These are phyloP conservation scores for Phytopythium kandeliae DNA, from an alignment of 352 stramenopile genomes.

Conservation along the genomic window DNA sequence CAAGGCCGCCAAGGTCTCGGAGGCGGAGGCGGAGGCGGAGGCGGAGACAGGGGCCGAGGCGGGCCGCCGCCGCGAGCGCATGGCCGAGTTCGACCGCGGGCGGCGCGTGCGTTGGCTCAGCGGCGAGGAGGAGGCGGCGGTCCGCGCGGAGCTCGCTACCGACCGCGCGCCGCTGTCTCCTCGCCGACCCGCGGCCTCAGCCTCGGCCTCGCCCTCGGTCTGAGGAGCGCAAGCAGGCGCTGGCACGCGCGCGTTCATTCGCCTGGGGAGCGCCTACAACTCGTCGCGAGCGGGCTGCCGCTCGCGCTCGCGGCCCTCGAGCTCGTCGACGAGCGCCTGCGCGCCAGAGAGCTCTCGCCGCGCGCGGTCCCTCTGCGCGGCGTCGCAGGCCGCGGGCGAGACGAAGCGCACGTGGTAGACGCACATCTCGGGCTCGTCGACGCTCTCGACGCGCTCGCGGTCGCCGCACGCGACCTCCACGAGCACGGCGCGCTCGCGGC, in stretches of 20 bases:
- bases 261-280: constrained; percentile 9
- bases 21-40: too few species aligned
- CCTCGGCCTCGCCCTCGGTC: too few species aligned
- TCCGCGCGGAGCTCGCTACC: constrained; percentile 9
- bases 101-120: constrained; percentile 45
- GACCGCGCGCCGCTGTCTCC: constrained; percentile 7
- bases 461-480: constrained; percentile 77
- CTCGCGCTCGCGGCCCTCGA: neutral
- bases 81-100: constrained; percentile 30
- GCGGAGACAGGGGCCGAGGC: too few species aligned
- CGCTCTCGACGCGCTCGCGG: constrained; percentile 67
- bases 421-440: constrained; percentile 90
- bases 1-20: too few species aligned
- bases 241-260: too few species aligned
- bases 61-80: too few species aligned
- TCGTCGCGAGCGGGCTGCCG: constrained; percentile 6
- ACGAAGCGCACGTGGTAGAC: constrained; percentile 84
- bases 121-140: constrained; percentile 29
- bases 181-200: neutral
- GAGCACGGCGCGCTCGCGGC: constrained; percentile 54
- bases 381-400: constrained; percentile 49
- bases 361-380: constrained; percentile 14
- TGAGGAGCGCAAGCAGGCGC: too few species aligned
- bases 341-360: neutral
- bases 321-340: constrained; percentile 11